Evolutionary conservation across 345 rosid genomes (phyloP), one percentile per base, ranked within the genome.

Genomic region (Brassica carinata): DNA sequence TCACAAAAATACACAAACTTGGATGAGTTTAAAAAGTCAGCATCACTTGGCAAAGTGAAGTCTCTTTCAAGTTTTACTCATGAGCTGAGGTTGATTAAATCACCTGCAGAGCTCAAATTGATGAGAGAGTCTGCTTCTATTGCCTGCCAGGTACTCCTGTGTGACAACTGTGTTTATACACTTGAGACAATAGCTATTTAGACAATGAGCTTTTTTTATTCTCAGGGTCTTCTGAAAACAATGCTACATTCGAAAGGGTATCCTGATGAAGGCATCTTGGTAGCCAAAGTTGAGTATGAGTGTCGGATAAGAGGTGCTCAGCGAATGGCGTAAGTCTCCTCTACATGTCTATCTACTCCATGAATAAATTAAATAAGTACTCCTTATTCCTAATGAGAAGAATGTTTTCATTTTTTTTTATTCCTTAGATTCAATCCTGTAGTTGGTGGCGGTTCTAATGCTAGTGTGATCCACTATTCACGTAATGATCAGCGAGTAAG

Each of bases 61-160:
- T 83, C 83, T 74, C 81, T 96, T 74, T 91, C 96, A 67, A 72
- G 67, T 75, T 82, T 86, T 64, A 90, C 91, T 13, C 91, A 94
- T 72, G 91, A 87, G 79, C 72, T 96, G 75, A 87, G 97, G 34
- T 90, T 94, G 92, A 85, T 81, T 79, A 96, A 96, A 84, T 92
- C 99, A 72, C 85, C 96, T 15, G 89, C 99, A 8, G 98, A 96
- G 84, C 84, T 93, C 73, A 89, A 86, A 82, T 84, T 96, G 84
- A 96, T 93, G 98, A 89, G 88, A 83, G 98, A 96, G 75, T 88
- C 99, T 72, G 97, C 99, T 69, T 87, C 98, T 75, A 92, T 93
- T 84, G 94, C 90, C 76, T 96, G 97, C 83, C 98, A 96, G 99
- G 99, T 95, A 87, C 62, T 76, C 81, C 67, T 76, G 43, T n/a